Percentiles rank a stretch among this genome's conserved stretches.
Evolutionary conservation across 805 yeast species (phyloP).

Genomic region (Candida nemodendra): DNA sequence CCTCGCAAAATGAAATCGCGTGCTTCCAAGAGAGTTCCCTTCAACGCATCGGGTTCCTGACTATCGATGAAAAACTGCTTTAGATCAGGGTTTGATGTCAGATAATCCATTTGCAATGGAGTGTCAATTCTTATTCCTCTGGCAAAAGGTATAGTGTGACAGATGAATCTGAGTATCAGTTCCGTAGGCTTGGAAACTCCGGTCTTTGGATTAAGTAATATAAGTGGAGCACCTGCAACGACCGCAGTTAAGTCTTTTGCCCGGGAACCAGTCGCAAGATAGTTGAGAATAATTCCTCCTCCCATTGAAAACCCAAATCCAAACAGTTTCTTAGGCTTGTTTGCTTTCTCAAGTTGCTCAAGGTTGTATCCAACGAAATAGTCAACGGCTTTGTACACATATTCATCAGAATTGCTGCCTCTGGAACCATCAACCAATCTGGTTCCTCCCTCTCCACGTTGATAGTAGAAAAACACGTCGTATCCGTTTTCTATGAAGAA

Average conservation of each 20-base stretch:
- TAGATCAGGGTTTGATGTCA: constrained; percentile 51
- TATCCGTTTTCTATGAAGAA: constrained; percentile 50
- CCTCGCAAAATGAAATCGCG: constrained; percentile 67
- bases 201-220: constrained; percentile 56
- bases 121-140: constrained; percentile 46
- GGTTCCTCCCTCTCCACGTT: constrained; percentile 73
- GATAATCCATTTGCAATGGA: constrained; percentile 49
- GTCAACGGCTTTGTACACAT: constrained; percentile 59
- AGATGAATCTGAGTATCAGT: constrained; percentile 39
- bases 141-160: constrained; percentile 44
- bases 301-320: constrained; percentile 81
- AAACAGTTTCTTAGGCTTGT: constrained; percentile 39
- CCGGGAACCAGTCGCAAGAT: constrained; percentile 55
- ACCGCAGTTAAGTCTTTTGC: constrained; percentile 46
- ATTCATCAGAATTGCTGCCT: constrained; percentile 58
- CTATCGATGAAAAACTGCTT: constrained; percentile 43
- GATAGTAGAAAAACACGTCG: constrained; percentile 69
- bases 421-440: constrained; percentile 45
- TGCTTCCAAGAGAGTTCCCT: constrained; percentile 55
- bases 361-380: constrained; percentile 48
- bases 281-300: constrained; percentile 67
- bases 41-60: constrained; percentile 40
- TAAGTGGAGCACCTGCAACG: constrained; percentile 58
- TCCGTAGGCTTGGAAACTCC: constrained; percentile 49
- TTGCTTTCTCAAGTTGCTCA: constrained; percentile 30